Base-by-base conservation (phyloP, 1,139 yeast genomes). In the Arxiozyma telluris region DNA sequence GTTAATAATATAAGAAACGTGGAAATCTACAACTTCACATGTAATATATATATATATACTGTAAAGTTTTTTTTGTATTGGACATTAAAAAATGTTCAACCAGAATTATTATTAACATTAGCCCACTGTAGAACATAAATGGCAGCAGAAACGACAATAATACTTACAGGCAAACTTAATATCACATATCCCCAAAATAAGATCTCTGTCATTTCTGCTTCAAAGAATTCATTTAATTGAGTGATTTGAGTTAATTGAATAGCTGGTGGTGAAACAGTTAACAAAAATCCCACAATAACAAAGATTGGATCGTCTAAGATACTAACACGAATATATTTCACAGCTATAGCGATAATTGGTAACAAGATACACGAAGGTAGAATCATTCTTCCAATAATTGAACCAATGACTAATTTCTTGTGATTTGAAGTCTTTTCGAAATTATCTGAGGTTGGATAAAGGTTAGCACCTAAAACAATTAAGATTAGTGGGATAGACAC, bases 401-500 rank as follows among this genome's bases (percentile, higher is more conserved):
- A 81, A 1, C 87, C 90, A 54, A 83, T 58, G 5, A 85, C 77
- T 59, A 85, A 77, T 57, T 80, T 76, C n/a, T 73, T 72, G 64
- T 83, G 82, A 64, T 83, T 82, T 49, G 75, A 76, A 5, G 87
- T 78, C 18, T 84, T 78, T 7, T 84, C 84, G 39, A 87, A 87
- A 2, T 82, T 75, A 55, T 84, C 91, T 20, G 73, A 67, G 0
- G 85, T 76, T 7, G 91, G 91, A 57, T 80, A 80, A 58, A 86
- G 73, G 63, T 85, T 85, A n/a, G 90, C 81, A 8, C 94, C 94
- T 59, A 86, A 63, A 12, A 85, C 88, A 54, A 86, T 80, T 61
- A 86, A 74, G 58, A 84, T 84, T 60, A 86, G 76, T 0, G 98
- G 98, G 60, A 90, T 87, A 1, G 98, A 93, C 21, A 91, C 94